Evolutionary conservation across 371 early-diverging fungal genomes (phyloP).

Genomic region (Mortierella sp.): DNA sequence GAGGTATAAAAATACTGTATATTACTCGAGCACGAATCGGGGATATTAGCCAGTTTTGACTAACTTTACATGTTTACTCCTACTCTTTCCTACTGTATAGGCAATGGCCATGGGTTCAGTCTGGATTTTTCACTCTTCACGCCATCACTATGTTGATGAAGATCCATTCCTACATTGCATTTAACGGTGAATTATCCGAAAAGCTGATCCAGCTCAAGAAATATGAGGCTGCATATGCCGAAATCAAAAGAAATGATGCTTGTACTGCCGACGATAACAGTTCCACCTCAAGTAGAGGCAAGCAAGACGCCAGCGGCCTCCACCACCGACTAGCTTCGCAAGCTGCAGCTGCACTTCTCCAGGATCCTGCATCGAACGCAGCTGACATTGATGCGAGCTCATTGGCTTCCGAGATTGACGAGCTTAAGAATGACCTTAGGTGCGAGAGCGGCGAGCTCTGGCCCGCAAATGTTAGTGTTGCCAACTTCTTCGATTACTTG

Average conservation of each 20-base stretch:
- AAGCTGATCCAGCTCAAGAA: constrained; percentile 59
- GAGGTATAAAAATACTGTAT: constrained; percentile 58
- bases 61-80: background rate
- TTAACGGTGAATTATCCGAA: constrained; percentile 81
- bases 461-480: constrained; percentile 86
- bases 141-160: constrained; percentile 95
- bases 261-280: constrained; percentile 28
- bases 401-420: constrained; percentile 65
- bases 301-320: background rate
- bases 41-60: background rate
- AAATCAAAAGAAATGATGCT: constrained; percentile 46
- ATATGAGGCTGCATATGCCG: constrained; percentile 28
- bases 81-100: constrained; percentile 34
- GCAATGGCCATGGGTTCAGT: constrained; percentile 94
- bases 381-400: constrained; percentile 4
- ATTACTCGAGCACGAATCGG: constrained; percentile 3
- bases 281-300: background rate
- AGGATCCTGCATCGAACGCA: constrained; percentile 10
- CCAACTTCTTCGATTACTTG: constrained; percentile 91
- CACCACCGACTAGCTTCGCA: constrained; percentile 34
- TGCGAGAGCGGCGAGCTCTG: constrained; percentile 61
- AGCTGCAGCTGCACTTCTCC: constrained; percentile 29
- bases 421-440: constrained; percentile 73
- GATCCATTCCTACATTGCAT: constrained; percentile 88
- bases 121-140: constrained; percentile 90